These are phyloP conservation scores for Mucor plumbeus DNA, from an alignment of 371 early-diverging fungal species.

Conservation along the genomic window DNA sequence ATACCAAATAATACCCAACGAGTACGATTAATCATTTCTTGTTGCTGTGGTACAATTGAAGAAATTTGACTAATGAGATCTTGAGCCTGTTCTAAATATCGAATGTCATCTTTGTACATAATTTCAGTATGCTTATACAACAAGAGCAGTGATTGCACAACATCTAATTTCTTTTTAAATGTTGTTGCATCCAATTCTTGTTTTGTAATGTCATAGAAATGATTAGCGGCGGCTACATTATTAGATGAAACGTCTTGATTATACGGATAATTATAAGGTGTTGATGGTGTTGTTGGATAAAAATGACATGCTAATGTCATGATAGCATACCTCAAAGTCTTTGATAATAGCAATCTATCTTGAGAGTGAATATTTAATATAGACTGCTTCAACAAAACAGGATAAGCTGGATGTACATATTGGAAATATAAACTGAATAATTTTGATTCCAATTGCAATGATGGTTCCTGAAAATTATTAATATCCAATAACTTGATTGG, in stretches of 20 bases:
- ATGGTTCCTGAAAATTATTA: slow-evolving; percentile 11
- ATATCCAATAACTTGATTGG: slow-evolving; percentile 15
- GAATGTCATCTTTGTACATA: slow-evolving; percentile 10
- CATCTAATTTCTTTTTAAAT: slow-evolving; percentile 15
- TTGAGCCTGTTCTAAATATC: slow-evolving; percentile 21
- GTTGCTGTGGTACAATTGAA: slow-evolving; percentile 11
- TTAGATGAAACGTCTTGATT: neutral
- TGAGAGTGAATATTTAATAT: slow-evolving; percentile 18
- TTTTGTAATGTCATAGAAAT: slow-evolving; percentile 16
- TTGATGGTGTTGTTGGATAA: slow-evolving; percentile 6
- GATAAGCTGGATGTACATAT: slow-evolving; percentile 66
- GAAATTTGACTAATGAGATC: slow-evolving; percentile 19
- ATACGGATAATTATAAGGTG: neutral
- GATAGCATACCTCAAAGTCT: slow-evolving; percentile 23
- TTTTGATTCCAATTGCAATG: slow-evolving; percentile 42
- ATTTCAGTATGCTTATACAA: slow-evolving; percentile 36
- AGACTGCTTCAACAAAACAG: slow-evolving; percentile 45
- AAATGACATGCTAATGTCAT: slow-evolving; percentile 24
- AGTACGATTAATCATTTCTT: slow-evolving; percentile 24
- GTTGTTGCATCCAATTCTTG: neutral
- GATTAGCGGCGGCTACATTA: neutral
- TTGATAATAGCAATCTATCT: slow-evolving; percentile 12
- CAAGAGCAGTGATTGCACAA: slow-evolving; percentile 30
- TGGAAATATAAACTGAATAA: slow-evolving; percentile 68
- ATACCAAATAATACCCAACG: slow-evolving; percentile 28